These are phyloP conservation scores for Pisolithus thermaeus DNA, from an alignment of 1,284 basidiomycete species.

Conservation along the genomic window DNA sequence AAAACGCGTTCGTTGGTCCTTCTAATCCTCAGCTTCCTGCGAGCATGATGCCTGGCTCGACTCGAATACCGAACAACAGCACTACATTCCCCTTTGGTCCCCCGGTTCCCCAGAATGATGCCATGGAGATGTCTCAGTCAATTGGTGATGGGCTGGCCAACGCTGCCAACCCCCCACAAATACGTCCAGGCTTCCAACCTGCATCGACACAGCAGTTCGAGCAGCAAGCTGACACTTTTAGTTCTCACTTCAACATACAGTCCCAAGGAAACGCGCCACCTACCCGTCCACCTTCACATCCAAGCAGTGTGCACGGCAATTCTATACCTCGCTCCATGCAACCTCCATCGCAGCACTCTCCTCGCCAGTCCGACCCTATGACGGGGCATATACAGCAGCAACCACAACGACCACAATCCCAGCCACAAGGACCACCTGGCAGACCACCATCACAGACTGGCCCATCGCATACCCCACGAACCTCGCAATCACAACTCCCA, in stretches of 20 bases:
- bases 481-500: conserved; percentile 30
- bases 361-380: conserved; percentile 36
- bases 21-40: conserved; percentile 37
- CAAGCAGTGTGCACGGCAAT: conserved; percentile 24
- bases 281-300: conserved; percentile 43
- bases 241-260: conserved; percentile 30
- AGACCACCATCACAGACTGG: conserved; percentile 32
- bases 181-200: conserved; percentile 38
- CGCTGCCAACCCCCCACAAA: conserved; percentile 27
- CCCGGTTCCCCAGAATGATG: conserved; percentile 36
- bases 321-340: conserved; percentile 29
- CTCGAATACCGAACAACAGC: conserved; percentile 36
- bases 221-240: conserved; percentile 30
- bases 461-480: conserved; percentile 33
- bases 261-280: conserved; percentile 31
- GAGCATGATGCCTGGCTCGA: conserved; percentile 27
- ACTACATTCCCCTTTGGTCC: conserved; percentile 35
- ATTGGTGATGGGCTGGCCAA: conserved; percentile 39
- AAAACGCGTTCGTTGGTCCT: conserved; percentile 41
- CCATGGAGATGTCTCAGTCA: conserved; percentile 33
- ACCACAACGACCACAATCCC: conserved; percentile 45
- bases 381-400: conserved; percentile 31
- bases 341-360: conserved; percentile 37
- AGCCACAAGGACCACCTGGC: conserved; percentile 39
- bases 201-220: conserved; percentile 58